phyloP scores from a whole-genome alignment of 345 rosid species.

The Xanthoceras sorbifolium region DNA sequence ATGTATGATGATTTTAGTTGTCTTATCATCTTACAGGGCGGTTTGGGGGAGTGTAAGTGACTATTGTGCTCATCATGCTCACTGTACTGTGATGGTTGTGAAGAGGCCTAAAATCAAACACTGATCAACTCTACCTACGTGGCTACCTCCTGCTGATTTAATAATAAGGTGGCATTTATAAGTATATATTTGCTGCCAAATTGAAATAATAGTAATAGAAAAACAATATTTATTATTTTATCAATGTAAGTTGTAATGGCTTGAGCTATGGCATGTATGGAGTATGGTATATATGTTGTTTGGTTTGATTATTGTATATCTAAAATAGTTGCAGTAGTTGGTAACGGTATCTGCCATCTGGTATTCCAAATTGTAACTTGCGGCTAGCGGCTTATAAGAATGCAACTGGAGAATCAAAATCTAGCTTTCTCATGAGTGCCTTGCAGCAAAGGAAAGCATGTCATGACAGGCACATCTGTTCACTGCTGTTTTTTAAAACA shows the following conservation, averaged over 20 bases:
- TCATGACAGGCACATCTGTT: not conserved
- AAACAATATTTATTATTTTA: not conserved
- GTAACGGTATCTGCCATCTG: not conserved
- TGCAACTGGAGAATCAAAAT: not conserved
- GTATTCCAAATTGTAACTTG: not conserved
- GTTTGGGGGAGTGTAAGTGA: constrained; percentile 96
- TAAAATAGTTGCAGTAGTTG: not conserved
- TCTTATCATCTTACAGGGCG: constrained; percentile 54
- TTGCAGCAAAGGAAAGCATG: not conserved
- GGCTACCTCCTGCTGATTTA: not conserved
- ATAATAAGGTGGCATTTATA: too few species aligned
- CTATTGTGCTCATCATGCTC: constrained; percentile 96
- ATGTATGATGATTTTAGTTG: not conserved
- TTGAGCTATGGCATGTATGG: not conserved
- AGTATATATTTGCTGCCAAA: too few species aligned
- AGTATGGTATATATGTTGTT: not conserved
- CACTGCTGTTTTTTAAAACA: not conserved
- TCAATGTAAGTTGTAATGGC: not conserved
- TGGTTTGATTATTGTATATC: not conserved
- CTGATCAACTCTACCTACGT: constrained; percentile 29
- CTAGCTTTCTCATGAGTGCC: not conserved
- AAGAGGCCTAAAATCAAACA: constrained; percentile 90
- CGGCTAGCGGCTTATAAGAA: not conserved
- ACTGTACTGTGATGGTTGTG: constrained; percentile 91
- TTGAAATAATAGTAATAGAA: too few species aligned